Evolutionary conservation across 2,329 filamentous ascomycete species (phyloP), one percentile per base, ranked within the genome.

Genomic region (Fusarium sp.): DNA sequence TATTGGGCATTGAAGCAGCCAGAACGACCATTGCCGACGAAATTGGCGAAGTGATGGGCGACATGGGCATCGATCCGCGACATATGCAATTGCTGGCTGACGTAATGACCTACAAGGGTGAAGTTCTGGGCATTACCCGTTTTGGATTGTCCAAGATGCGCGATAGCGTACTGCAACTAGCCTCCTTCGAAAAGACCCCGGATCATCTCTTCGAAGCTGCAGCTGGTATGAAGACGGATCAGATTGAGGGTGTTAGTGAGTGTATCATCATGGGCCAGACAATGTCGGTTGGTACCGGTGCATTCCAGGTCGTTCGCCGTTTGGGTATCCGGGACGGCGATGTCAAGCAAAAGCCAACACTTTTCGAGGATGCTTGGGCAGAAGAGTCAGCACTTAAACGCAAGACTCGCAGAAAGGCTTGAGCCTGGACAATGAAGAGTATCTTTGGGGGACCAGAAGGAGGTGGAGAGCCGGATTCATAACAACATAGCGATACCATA

Each of bases 221-320:
- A 8, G 92, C 93, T 7, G 90, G 90, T 57, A 96, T 96, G 85
- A 97, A 97, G 83, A 91, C 89, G 28, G 96, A 99, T 80, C 86
- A 88, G 66, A 96, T 99, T 63, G 92, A 97, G 78, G 96, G 96
- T 73, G 96, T 99, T 11, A 92, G 89, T 56, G 96, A 99, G 81
- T 96, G 94, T 80, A 98, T 99, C 76, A 99, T 99, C 76, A 96
- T 98, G 90, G 96, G 96, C 17, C 95, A 98, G 84, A 94, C 91
- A 41, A 96, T 98, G 87, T 87, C 87, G 44, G 84, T 99, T 35
- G 96, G 96, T 7, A 99, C 96, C 0, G 96, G 96, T 6, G 91
- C 92, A 3, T 96, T 98, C 85, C 90, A 96, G 76, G 92, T 98
- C 24, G 92, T 97, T 5, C 84, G 94, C 43, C 86, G 88, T 60